Percentiles rank a stretch among this genome's conserved stretches.
These are phyloP conservation scores for Tricholoma sp. DNA, from an alignment of 768 basidiomycete species.

Conservation along the genomic window DNA sequence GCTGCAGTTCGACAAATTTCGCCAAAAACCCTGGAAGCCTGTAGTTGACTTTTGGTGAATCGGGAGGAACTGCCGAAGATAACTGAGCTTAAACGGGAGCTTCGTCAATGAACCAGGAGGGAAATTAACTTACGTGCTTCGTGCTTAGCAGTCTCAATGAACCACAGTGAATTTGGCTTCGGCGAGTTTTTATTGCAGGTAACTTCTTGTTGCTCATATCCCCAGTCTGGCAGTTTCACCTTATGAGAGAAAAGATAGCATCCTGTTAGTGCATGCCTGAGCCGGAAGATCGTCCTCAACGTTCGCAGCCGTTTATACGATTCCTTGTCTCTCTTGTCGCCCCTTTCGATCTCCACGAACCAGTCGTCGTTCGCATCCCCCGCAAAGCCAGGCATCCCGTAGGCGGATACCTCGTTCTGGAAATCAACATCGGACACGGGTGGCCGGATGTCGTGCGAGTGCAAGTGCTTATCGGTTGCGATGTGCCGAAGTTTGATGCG, in stretches of 20 bases:
- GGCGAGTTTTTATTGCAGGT: conserved; percentile 99
- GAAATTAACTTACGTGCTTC: conserved; percentile 47
- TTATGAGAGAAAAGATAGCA: conserved; percentile 99
- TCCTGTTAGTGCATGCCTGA: conserved; percentile 81
- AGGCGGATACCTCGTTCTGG: conserved; percentile 96
- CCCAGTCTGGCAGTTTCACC: conserved; percentile 97
- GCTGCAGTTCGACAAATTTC: conserved; percentile 89
- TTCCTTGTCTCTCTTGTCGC: conserved; percentile 57
- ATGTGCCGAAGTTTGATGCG: conserved; percentile 82
- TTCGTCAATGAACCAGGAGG: neutral
- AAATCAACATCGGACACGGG: conserved; percentile 97
- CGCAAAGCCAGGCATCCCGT: conserved; percentile 78
- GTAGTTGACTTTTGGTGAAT: conserved; percentile 87
- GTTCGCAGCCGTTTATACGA: conserved; percentile 72
- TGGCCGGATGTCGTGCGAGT: conserved; percentile 93
- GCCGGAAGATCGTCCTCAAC: conserved; percentile 73
- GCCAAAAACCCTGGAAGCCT: conserved; percentile 79
- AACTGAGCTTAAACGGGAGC: neutral
- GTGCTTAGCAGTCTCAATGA: conserved; percentile 82
- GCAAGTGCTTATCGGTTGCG: conserved; percentile 77
- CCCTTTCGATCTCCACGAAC: conserved; percentile 79
- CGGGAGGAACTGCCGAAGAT: conserved; percentile 48
- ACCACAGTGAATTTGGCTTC: conserved; percentile 87
- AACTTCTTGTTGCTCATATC: conserved; percentile 96
- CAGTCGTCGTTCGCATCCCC: conserved; percentile 96